Conservation (phyloP, 768 basidiomycete species). For the Brasilioporus rufonigricans region DNA sequence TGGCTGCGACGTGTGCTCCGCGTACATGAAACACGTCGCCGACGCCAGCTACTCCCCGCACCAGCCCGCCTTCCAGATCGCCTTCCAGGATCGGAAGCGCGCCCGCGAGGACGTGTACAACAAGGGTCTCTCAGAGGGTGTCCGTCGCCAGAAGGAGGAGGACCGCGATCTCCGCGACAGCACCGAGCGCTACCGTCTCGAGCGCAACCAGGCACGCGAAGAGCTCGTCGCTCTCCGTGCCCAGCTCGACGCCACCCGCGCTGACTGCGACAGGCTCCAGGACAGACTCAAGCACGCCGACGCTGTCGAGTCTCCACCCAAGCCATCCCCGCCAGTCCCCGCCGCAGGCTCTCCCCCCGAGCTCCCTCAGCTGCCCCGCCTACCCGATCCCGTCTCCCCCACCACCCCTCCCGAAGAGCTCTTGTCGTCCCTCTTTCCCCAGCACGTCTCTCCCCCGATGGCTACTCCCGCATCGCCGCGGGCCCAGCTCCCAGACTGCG, state of each 20-base stretch:
- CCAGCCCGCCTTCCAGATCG: slow-evolving; percentile 40
- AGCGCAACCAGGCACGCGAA: slow-evolving; percentile 37
- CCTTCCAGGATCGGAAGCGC: slow-evolving; percentile 38
- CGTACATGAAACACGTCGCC: slow-evolving; percentile 41
- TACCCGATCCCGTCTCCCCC: no score
- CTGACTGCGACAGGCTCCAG: slow-evolving; percentile 33
- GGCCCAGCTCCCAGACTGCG: slow-evolving; percentile 34
- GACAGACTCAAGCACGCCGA: slow-evolving; percentile 25
- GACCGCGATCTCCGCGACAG: slow-evolving; percentile 34
- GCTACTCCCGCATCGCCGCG: slow-evolving; percentile 34
- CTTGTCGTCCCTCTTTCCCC: slow-evolving; percentile 18
- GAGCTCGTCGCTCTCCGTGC: slow-evolving; percentile 32
- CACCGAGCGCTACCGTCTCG: slow-evolving; percentile 33
- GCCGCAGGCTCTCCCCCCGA: no score
- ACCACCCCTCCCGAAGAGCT: slow-evolving; percentile 15
- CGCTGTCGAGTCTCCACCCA: no score
- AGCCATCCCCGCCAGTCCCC: no score
- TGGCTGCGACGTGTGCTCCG: slow-evolving; percentile 37
- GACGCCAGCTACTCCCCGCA: slow-evolving; percentile 38
- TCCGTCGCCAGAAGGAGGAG: slow-evolving; percentile 40
- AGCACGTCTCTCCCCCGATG: slow-evolving; percentile 26
- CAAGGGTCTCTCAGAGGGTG: slow-evolving; percentile 40
- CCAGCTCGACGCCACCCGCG: slow-evolving; percentile 32
- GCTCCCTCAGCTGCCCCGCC: no score
- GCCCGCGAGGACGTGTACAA: slow-evolving; percentile 37